phyloP scores from a whole-genome alignment of 352 stramenopile species.

The Pythium myriotylum region DNA sequence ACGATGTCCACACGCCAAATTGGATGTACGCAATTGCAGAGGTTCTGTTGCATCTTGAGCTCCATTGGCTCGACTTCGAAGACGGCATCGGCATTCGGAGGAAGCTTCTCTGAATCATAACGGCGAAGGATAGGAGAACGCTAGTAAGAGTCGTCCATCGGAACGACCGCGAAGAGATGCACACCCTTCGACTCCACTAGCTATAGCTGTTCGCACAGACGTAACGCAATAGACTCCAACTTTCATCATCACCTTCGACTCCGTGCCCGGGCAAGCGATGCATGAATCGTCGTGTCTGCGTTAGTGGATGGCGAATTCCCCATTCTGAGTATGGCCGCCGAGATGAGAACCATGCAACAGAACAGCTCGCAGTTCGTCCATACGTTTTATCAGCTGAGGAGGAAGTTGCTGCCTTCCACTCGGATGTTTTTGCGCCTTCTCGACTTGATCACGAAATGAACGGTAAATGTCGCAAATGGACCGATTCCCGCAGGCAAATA shows the following conservation, averaged over 20 bases:
- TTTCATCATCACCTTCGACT: too few species aligned
- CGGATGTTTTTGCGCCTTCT: too few species aligned
- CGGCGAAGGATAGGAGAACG: too few species aligned
- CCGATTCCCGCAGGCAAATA: too few species aligned
- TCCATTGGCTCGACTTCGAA: constrained; percentile 20
- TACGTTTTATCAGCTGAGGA: too few species aligned
- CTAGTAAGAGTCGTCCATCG: constrained; percentile 10
- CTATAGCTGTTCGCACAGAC: too few species aligned
- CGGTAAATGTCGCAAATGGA: too few species aligned
- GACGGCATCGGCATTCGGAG: constrained; percentile 1
- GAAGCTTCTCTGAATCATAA: constrained; percentile 12
- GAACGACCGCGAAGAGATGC: constrained; percentile 10
- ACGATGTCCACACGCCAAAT: constrained; percentile 25
- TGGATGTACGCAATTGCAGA: constrained; percentile 21
- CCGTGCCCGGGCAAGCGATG: constrained; percentile 8
- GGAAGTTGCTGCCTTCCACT: too few species aligned
- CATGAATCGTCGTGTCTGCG: constrained; percentile 6
- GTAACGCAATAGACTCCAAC: too few species aligned
- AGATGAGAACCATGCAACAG: too few species aligned
- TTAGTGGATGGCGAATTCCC: constrained; percentile 5
- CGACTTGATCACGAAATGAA: too few species aligned
- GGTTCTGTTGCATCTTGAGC: constrained; percentile 30
- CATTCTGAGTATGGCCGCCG: background rate
- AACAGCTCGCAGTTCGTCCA: too few species aligned
- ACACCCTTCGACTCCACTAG: background rate